Base-by-base conservation (phyloP, 2,329 filamentous ascomycete species). In the Polychaeton citri region DNA sequence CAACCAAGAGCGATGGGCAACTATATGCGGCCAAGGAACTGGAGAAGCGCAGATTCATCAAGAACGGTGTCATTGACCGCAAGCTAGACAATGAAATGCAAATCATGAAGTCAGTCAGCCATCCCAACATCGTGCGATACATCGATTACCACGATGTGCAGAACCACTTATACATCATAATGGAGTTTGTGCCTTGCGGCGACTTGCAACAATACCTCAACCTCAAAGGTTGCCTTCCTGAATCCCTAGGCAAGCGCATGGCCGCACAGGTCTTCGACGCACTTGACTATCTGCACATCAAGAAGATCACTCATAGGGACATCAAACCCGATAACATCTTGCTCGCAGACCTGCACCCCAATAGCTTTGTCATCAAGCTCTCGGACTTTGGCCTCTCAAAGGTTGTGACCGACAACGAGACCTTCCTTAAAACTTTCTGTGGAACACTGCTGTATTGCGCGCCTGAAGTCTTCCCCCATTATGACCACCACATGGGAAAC, bases 281-380 rank as follows among this genome's bases (percentile, higher is more conserved):
- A 2, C 64, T 98, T 35, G 76, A 76, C 19, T 95, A 98, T 55
- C 68, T 98, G 6, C 90, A 98, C 57, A 66, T 70, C 36, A 79
- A 81, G 49, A 85, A 81, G 52, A 95, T 98, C 48, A 96, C 88
- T 0, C 90, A 98, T 60, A 81, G 90, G n/a, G 90, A 98, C 58
- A 86, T 98, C 53, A 98, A 98, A 55, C 90, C 90, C 0, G 90
- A 98, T 65, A 98, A 98, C 52, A 95, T 98, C 41, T 68, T 98
- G 28, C 82, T 96, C 46, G 69, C 77, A 8, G 79, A 76, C 1
- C 56, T 74, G 7, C 66, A 79, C 5, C 86, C 87, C 0, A 33
- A 50, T 4, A 45, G 49, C 30, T 73, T 94, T 33, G 68, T 74
- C 10, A 80, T 96, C 48, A 96, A 98, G 59, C 67, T 98, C 10